These are phyloP conservation scores for Cystofilobasidium ferigula DNA, from an alignment of 768 basidiomycete genomes.

Conservation along the genomic window DNA sequence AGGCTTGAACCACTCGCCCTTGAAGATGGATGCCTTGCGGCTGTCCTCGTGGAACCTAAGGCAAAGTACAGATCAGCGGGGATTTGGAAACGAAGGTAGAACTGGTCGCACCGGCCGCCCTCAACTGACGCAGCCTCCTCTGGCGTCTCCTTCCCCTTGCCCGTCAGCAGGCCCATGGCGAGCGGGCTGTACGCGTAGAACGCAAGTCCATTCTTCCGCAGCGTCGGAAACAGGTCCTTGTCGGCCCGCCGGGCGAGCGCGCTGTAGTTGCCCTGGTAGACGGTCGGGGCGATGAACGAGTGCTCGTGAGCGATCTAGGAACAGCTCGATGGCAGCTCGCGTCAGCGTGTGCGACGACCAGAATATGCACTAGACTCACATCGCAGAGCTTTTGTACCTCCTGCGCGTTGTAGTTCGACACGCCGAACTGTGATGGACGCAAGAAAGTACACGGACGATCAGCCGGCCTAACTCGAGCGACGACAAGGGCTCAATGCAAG, in stretches of 20 bases:
- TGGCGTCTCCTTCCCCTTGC: constrained; percentile 1
- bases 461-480: not conserved
- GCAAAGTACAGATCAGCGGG: not conserved
- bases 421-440: not conserved
- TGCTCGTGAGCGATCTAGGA: constrained; percentile 5
- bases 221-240: constrained; percentile 8
- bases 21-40: constrained; percentile 5
- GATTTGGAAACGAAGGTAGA: not conserved
- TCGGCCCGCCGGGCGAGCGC: constrained; percentile 8
- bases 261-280: constrained; percentile 22
- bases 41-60: not conserved
- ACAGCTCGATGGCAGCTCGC: not conserved
- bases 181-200: constrained; percentile 17
- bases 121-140: not conserved
- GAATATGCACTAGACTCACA: not conserved
- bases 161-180: constrained; percentile 8
- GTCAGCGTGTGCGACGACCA: not conserved
- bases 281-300: not conserved
- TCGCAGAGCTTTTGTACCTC: not conserved
- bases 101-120: constrained; percentile 4
- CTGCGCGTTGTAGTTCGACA: constrained; percentile 1
- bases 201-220: constrained; percentile 11
- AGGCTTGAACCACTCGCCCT: constrained; percentile 8
- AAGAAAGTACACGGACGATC: not conserved
- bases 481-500: not conserved